Percentiles rank a stretch among this genome's conserved stretches.
Evolutionary conservation across 2,329 filamentous ascomycete genomes (phyloP).

Genomic region (Phyllosticta citribraziliensis): DNA sequence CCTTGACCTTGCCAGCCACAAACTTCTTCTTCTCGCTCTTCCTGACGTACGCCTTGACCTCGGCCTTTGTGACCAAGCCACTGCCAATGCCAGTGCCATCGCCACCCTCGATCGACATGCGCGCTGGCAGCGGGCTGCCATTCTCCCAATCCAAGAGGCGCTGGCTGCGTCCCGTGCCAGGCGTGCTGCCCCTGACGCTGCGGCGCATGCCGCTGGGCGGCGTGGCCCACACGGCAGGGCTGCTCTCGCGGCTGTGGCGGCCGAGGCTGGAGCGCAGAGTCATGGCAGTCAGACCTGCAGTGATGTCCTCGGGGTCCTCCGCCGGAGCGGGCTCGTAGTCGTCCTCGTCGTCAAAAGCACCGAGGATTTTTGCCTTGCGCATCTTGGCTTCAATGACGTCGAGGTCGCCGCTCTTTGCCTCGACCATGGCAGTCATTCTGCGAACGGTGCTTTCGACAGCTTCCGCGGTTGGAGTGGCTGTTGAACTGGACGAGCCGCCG

Average conservation of each 20-base stretch:
- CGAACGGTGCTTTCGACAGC: conserved; percentile 82
- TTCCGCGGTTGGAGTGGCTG: conserved; percentile 68
- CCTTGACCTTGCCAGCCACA: conserved; percentile 29
- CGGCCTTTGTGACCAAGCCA: conserved; percentile 31
- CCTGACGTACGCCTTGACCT: conserved; percentile 28
- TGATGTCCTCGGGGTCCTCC: conserved; percentile 10
- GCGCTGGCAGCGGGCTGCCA: conserved; percentile 13
- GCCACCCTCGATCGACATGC: conserved; percentile 1
- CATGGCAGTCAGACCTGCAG: conserved; percentile 10
- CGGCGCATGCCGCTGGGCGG: conserved; percentile 24
- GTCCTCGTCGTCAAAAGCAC: conserved; percentile 4
- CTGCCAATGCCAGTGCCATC: conserved; percentile 24
- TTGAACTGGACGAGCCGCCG: conserved; percentile 19
- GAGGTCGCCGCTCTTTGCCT: conserved; percentile 83
- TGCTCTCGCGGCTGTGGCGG: conserved; percentile 13
- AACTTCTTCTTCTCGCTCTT: conserved; percentile 26
- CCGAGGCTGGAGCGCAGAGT: conserved; percentile 12
- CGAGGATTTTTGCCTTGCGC: conserved; percentile 46
- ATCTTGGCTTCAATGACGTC: conserved; percentile 84
- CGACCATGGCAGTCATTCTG: conserved; percentile 87
- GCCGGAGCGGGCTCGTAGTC: conserved; percentile 14
- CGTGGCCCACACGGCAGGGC: conserved; percentile 25
- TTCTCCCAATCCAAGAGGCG: background rate
- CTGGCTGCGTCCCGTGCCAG: conserved; percentile 18
- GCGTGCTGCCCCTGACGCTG: conserved; percentile 18